These are phyloP conservation scores for Irpex sp. DNA, from an alignment of 1,284 basidiomycete species.

Conservation along the genomic window DNA sequence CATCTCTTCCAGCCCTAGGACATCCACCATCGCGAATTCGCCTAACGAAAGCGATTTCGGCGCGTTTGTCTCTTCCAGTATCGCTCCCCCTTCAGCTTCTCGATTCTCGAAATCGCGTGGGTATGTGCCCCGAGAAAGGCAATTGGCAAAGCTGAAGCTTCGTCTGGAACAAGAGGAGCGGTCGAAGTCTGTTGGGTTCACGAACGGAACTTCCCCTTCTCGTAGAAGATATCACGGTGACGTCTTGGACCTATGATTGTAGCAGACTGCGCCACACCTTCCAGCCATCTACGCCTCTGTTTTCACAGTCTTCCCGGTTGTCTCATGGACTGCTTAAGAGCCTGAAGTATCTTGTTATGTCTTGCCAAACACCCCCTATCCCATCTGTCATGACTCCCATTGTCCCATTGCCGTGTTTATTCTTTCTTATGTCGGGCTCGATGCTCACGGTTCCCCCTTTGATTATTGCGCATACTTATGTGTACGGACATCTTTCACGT, in stretches of 20 bases:
- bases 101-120: slow-evolving; percentile 24
- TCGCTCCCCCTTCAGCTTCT: background rate
- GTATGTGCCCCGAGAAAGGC: slow-evolving; percentile 58
- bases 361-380: slow-evolving; percentile 12
- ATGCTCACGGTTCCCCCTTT: slow-evolving; percentile 4
- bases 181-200: slow-evolving; percentile 3
- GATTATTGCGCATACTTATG: slow-evolving; percentile 5
- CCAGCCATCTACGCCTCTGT: background rate
- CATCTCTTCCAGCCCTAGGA: slow-evolving; percentile 23
- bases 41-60: slow-evolving; percentile 12
- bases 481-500: slow-evolving; percentile 11
- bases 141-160: slow-evolving; percentile 54
- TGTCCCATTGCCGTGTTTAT: background rate
- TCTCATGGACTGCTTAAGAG: slow-evolving; percentile 28
- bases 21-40: slow-evolving; percentile 16
- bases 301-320: background rate
- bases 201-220: slow-evolving; percentile 15
- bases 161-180: slow-evolving; percentile 45
- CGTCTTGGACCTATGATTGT: slow-evolving; percentile 26
- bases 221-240: slow-evolving; percentile 42
- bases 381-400: background rate
- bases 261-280: background rate
- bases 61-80: slow-evolving; percentile 2
- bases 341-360: slow-evolving; percentile 21
- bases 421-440: slow-evolving; percentile 10